phyloP scores from a whole-genome alignment of 805 yeast genomes.

The Teunomyces lycoperdinae region DNA sequence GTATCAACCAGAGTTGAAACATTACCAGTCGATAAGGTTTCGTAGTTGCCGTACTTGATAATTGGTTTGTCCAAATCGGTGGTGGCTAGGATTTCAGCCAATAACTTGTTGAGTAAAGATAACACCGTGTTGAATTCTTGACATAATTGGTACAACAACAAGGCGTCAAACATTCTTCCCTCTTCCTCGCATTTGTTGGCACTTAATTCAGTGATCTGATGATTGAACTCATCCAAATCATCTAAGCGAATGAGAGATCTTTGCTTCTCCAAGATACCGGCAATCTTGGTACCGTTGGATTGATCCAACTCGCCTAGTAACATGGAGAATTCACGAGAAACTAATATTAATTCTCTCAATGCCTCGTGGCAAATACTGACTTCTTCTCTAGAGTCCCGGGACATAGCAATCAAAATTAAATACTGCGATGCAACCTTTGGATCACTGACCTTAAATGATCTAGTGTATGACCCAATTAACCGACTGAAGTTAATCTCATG shows the following conservation, averaged over 20 bases:
- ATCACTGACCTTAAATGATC: conserved; percentile 79
- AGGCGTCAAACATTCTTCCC: conserved; percentile 82
- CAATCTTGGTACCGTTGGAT: conserved; percentile 65
- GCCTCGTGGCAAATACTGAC: conserved; percentile 68
- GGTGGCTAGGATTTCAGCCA: conserved; percentile 74
- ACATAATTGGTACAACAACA: conserved; percentile 80
- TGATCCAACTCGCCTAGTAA: conserved; percentile 80
- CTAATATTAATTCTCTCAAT: conserved; percentile 76
- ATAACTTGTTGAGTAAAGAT: conserved; percentile 63
- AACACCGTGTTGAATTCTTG: conserved; percentile 85
- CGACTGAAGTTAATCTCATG: conserved; percentile 52
- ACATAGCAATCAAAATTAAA: conserved; percentile 63
- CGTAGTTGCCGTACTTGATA: conserved; percentile 40
- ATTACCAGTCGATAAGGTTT: conserved; percentile 18
- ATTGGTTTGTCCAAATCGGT: conserved; percentile 66
- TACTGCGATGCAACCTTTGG: conserved; percentile 94
- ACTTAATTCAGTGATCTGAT: conserved; percentile 75
- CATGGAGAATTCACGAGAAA: conserved; percentile 78
- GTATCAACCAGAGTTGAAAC: conserved; percentile 24
- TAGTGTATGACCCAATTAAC: conserved; percentile 74
- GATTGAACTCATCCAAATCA: conserved; percentile 58
- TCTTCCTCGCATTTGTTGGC: conserved; percentile 88
- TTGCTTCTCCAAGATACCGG: conserved; percentile 83
- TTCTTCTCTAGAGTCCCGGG: conserved; percentile 40
- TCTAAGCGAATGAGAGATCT: conserved; percentile 59